A percentile compares a stretch with the other conserved stretches of the same genome.
Evolutionary conservation across 202 grass and related monocot species (phyloP).

Genomic region (Setaria italica): DNA sequence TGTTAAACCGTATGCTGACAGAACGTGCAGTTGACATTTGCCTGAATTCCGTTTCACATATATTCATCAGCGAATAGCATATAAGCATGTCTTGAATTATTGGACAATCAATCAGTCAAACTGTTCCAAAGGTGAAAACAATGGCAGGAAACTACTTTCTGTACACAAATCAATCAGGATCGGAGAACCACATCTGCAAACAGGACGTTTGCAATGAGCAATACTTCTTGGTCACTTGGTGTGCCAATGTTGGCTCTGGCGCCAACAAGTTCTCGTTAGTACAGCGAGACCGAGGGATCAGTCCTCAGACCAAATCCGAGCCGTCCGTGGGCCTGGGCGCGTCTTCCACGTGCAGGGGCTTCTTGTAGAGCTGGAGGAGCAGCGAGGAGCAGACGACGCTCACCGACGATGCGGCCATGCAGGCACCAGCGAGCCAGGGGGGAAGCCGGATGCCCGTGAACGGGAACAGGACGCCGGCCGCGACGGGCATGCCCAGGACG

Average conservation of each 20-base stretch:
- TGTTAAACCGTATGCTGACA: background rate
- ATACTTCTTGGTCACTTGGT: background rate
- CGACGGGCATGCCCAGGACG: slow-evolving; percentile 76
- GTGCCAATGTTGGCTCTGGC: background rate
- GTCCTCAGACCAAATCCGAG: slow-evolving; percentile 43
- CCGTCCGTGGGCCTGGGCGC: slow-evolving; percentile 11
- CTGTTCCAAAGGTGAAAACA: background rate
- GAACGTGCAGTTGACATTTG: background rate
- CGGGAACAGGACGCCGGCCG: slow-evolving; percentile 73
- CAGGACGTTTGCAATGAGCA: slow-evolving; percentile 24
- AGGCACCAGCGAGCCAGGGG: slow-evolving; percentile 89
- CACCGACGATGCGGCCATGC: slow-evolving; percentile 87
- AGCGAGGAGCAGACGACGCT: slow-evolving; percentile 96
- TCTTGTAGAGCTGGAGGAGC: slow-evolving; percentile 93
- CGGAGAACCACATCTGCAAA: slow-evolving; percentile 15
- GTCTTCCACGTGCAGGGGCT: slow-evolving; percentile 59
- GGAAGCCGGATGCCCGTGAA: slow-evolving; percentile 82
- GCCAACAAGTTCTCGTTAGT: slow-evolving; percentile 6
- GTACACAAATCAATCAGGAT: slow-evolving; percentile 44
- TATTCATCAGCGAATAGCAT: slow-evolving; percentile 12
- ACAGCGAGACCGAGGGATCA: background rate
- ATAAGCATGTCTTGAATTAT: slow-evolving; percentile 40
- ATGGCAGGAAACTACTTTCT: background rate
- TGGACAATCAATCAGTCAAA: slow-evolving; percentile 8
- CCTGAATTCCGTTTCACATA: background rate